Conservation (phyloP, 2,329 filamentous ascomycete genomes). For the Fusarium euwallaceae region DNA sequence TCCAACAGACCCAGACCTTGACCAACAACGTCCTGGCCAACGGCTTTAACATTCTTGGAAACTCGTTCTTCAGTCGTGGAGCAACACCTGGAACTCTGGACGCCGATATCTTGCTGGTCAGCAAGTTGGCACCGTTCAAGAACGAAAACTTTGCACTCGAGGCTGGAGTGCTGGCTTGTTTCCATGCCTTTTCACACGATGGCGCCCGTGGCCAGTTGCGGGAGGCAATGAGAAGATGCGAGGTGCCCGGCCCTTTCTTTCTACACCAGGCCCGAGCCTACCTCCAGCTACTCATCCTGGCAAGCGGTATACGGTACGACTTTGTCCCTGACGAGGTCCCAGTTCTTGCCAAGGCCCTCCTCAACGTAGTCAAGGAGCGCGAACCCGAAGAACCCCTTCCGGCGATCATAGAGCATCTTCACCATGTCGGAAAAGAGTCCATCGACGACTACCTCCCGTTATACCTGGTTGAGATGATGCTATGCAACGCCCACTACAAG, state of each 20-base stretch:
- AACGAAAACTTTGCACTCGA: slow-evolving; percentile 17
- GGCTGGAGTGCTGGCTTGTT: slow-evolving; percentile 19
- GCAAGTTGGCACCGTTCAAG: slow-evolving; percentile 9
- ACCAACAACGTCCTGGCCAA: slow-evolving; percentile 6
- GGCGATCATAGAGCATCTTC: slow-evolving; percentile 4
- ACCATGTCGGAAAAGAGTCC: slow-evolving; percentile 9
- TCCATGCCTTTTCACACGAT: slow-evolving; percentile 17
- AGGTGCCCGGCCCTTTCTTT: slow-evolving; percentile 6
- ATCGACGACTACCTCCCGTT: slow-evolving; percentile 20
- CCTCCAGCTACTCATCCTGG: slow-evolving; percentile 24
- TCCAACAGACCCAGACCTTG: slow-evolving; percentile 14
- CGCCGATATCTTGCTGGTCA: slow-evolving; percentile 13
- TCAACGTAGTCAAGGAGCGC: slow-evolving; percentile 14
- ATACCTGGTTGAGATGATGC: slow-evolving; percentile 10
- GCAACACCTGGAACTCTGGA: slow-evolving; percentile 13
- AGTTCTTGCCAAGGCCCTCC: slow-evolving; percentile 3
- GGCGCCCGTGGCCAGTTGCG: slow-evolving; percentile 11
- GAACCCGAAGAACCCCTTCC: slow-evolving; percentile 2
- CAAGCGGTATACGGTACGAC: slow-evolving; percentile 1
- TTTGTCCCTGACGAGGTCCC: background rate
- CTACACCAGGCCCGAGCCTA: slow-evolving; percentile 18
- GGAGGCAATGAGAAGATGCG: slow-evolving; percentile 4
- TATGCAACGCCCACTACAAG: slow-evolving; percentile 14
- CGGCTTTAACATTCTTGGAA: slow-evolving; percentile 2
- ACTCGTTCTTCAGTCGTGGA: slow-evolving; percentile 9